Percentiles rank a stretch among this genome's conserved stretches.
Evolutionary conservation across 495 filamentous ascomycete genomes (phyloP).

Genomic region (Letharia lupina): DNA sequence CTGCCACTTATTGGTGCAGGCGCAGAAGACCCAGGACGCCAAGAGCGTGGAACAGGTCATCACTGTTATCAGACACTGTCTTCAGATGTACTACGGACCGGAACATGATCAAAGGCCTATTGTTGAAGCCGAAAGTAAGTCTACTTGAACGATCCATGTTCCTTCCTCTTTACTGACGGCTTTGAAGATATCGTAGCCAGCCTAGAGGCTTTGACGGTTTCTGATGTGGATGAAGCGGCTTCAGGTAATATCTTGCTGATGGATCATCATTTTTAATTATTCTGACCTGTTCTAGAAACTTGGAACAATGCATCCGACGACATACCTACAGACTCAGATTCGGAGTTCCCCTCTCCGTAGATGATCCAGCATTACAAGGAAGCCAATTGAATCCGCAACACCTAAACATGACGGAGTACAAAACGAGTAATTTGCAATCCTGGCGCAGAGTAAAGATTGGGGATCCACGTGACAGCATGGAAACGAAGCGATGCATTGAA

Average conservation of each 20-base stretch:
- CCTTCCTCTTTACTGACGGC: slow-evolving; percentile 14
- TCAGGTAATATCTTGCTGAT: slow-evolving; percentile 17
- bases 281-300: slow-evolving; percentile 15
- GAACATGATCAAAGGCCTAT: slow-evolving; percentile 37
- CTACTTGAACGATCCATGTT: background rate
- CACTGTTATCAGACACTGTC: slow-evolving; percentile 37
- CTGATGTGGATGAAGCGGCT: slow-evolving; percentile 21
- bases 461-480: slow-evolving; percentile 6
- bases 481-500: slow-evolving; percentile 12
- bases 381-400: background rate
- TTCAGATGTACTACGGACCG: slow-evolving; percentile 35
- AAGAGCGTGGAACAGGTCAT: slow-evolving; percentile 35
- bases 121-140: slow-evolving; percentile 35
- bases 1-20: slow-evolving; percentile 25
- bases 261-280: background rate
- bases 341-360: slow-evolving; percentile 20
- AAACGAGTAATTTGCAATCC: background rate
- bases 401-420: background rate
- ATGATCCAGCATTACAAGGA: background rate
- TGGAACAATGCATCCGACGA: slow-evolving; percentile 23
- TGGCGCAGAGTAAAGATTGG: slow-evolving; percentile 7
- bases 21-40: slow-evolving; percentile 29
- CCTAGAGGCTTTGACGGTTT: slow-evolving; percentile 21
- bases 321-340: slow-evolving; percentile 23
- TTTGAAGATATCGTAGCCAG: slow-evolving; percentile 15